A percentile compares a stretch with the other conserved stretches of the same genome.
Evolutionary conservation across 2,329 filamentous ascomycete genomes (phyloP).

Genomic region (Pseudopyrenochaeta lycopersici): DNA sequence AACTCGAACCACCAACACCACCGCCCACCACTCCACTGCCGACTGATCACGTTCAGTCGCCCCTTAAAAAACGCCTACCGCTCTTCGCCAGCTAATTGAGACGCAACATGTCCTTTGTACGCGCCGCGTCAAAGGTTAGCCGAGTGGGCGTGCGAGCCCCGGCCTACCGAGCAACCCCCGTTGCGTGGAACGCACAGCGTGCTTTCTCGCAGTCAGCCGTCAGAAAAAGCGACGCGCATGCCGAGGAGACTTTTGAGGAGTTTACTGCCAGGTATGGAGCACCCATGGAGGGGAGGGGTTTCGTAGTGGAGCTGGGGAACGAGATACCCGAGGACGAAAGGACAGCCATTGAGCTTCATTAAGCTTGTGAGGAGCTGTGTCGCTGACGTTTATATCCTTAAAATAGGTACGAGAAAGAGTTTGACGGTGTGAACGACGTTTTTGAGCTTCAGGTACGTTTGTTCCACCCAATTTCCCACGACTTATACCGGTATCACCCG

Average conservation of each 20-base stretch:
- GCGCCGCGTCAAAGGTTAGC: conserved; percentile 47
- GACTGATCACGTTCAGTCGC: conserved; percentile 31
- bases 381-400: conserved; percentile 36
- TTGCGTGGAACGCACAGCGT: conserved; percentile 46
- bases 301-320: conserved; percentile 15
- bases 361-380: conserved; percentile 27
- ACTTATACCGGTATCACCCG: conserved; percentile 24
- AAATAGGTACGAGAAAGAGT: conserved; percentile 97
- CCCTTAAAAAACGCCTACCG: conserved; percentile 24
- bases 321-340: conserved; percentile 19
- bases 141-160: conserved; percentile 44
- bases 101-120: conserved; percentile 49
- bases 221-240: conserved; percentile 65
- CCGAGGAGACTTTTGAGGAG: conserved; percentile 98
- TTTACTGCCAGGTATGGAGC: conserved; percentile 88
- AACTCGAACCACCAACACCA: conserved; percentile 33
- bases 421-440: conserved; percentile 95
- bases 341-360: conserved; percentile 40
- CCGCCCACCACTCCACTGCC: conserved; percentile 32
- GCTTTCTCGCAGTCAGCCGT: conserved; percentile 62
- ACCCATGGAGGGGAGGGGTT: conserved; percentile 31
- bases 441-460: conserved; percentile 95
- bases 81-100: conserved; percentile 36
- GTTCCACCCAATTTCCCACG: conserved; percentile 3
- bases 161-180: conserved; percentile 43